Percentiles rank a stretch among this genome's conserved stretches.
Conservation (phyloP, 2,329 filamentous ascomycete genomes). For the Verticillium tricorpus region DNA sequence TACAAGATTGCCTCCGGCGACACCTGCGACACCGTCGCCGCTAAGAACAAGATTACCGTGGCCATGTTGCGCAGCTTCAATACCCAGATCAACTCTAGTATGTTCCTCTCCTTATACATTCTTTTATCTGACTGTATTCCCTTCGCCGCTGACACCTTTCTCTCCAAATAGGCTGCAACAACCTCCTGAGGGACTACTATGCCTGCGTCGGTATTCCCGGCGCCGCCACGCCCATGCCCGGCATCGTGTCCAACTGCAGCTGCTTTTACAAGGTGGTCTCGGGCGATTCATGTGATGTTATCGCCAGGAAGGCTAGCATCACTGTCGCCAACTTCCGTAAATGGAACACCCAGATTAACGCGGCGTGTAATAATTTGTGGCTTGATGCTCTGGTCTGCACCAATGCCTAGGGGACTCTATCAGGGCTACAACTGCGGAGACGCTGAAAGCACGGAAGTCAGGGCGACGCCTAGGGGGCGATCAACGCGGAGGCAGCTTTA, state of each 20-base stretch:
- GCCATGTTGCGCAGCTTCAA: slow-evolving; percentile 7
- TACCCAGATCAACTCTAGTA: neutral
- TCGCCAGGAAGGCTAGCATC: slow-evolving; percentile 3
- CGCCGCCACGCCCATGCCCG: slow-evolving; percentile 9
- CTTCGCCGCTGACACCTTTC: no score
- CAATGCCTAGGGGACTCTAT: neutral
- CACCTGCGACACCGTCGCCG: slow-evolving; percentile 9
- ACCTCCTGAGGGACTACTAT: neutral
- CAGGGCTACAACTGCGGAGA: no score
- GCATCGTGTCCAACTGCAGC: slow-evolving; percentile 2
- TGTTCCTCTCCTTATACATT: neutral
- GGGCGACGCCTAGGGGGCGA: no score
- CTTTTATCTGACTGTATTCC: no score
- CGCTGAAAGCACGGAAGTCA: no score
- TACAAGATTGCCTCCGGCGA: slow-evolving; percentile 12
- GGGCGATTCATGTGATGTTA: slow-evolving; percentile 1
- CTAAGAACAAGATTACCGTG: slow-evolving; percentile 7
- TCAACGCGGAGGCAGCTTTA: no score
- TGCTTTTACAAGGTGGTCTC: slow-evolving; percentile 1
- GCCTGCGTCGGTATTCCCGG: neutral
- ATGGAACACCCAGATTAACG: slow-evolving; percentile 5
- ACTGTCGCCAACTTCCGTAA: slow-evolving; percentile 23
- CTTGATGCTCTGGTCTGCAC: slow-evolving; percentile 2
- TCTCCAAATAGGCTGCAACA: neutral
- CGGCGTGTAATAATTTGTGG: slow-evolving; percentile 3